A percentile compares a stretch with the other conserved stretches of the same genome.
These are phyloP conservation scores for Trichomonas vaginalis DNA, from an alignment of 208 protist species.

Conservation along the genomic window DNA sequence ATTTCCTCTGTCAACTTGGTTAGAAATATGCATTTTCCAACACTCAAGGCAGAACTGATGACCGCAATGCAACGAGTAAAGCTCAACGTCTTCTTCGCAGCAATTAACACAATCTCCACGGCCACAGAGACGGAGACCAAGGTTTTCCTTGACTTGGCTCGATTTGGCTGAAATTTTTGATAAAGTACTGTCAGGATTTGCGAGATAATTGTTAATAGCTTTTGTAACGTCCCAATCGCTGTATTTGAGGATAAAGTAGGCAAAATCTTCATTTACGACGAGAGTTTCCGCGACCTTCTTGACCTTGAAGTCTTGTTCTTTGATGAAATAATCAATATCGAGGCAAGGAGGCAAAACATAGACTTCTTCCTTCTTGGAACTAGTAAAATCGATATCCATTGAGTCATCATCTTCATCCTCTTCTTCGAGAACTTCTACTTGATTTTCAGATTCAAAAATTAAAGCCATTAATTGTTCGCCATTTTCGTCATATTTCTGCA, in stretches of 20 bases:
- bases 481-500: no score
- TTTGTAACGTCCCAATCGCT: neutral
- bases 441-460: no score
- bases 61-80: neutral
- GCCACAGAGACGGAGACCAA: neutral
- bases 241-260: neutral
- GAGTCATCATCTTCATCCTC: neutral
- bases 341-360: neutral
- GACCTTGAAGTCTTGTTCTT: neutral
- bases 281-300: neutral
- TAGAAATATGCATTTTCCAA: neutral
- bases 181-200: neutral
- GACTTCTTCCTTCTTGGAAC: neutral
- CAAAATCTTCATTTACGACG: neutral
- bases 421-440: neutral
- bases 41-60: neutral
- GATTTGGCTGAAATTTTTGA: neutral
- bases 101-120: neutral
- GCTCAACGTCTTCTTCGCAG: neutral
- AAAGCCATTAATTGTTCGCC: no score
- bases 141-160: neutral
- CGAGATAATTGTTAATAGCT: neutral
- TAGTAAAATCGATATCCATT: neutral
- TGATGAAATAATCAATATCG: neutral
- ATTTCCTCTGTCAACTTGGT: neutral